Evolutionary conservation across 2,329 filamentous ascomycete species (phyloP).

Genomic region (Penicillium sp.): DNA sequence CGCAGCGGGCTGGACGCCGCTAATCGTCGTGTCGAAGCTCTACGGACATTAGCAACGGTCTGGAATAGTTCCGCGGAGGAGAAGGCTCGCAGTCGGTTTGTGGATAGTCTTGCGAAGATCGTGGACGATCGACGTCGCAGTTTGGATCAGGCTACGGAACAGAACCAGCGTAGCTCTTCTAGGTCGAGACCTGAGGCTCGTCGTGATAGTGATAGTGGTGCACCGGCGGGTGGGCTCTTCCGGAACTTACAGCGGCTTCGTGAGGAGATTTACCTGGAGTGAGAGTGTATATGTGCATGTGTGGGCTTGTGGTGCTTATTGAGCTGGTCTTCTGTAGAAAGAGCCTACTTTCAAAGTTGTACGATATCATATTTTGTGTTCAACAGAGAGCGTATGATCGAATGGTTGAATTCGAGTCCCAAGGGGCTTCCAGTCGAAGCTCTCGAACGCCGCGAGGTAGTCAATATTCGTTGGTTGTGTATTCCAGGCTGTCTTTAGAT

Average conservation of each 20-base stretch:
- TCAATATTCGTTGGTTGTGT: no score
- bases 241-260: slow-evolving; percentile 55
- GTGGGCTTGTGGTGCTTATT: not conserved
- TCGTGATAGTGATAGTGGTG: slow-evolving; percentile 35
- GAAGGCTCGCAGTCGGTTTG: slow-evolving; percentile 76
- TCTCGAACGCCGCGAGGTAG: no score
- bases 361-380: not conserved
- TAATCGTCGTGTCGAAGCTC: slow-evolving; percentile 69
- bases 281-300: slow-evolving; percentile 9
- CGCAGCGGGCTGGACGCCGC: slow-evolving; percentile 69
- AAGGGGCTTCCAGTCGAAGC: no score
- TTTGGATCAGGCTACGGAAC: slow-evolving; percentile 39
- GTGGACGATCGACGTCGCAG: slow-evolving; percentile 70
- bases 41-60: slow-evolving; percentile 74
- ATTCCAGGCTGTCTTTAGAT: no score
- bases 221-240: slow-evolving; percentile 53
- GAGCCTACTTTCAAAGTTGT: not conserved
- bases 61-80: slow-evolving; percentile 98
- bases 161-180: slow-evolving; percentile 20
- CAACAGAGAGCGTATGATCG: not conserved
- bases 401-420: no score
- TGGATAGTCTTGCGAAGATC: slow-evolving; percentile 77
- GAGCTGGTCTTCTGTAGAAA: slow-evolving; percentile 7
- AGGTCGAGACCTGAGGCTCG: slow-evolving; percentile 28
- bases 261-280: slow-evolving; percentile 57